Evolutionary conservation across 2,329 filamentous ascomycete genomes (phyloP).

Genomic region (Phyllosticta paracitricarpa): DNA sequence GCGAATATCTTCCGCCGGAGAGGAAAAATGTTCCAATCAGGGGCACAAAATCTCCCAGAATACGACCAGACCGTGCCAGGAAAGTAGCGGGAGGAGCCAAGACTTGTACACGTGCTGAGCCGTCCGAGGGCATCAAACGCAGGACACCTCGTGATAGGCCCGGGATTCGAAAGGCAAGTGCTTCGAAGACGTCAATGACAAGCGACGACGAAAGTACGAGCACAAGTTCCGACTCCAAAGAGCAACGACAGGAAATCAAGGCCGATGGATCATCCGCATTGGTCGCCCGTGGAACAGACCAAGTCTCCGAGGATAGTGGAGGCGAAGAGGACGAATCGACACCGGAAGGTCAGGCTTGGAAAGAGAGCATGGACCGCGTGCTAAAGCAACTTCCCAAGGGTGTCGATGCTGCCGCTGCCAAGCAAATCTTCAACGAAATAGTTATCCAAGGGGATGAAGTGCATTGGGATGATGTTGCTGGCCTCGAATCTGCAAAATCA

Average conservation of each 20-base stretch:
- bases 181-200: background rate
- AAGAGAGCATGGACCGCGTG: conserved; percentile 32
- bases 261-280: background rate
- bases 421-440: conserved; percentile 92
- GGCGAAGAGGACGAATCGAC: conserved; percentile 10
- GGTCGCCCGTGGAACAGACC: background rate
- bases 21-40: background rate
- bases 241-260: background rate
- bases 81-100: background rate
- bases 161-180: background rate
- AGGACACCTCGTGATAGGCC: background rate
- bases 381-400: conserved; percentile 72
- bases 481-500: conserved; percentile 79
- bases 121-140: background rate
- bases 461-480: conserved; percentile 87
- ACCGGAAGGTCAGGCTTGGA: conserved; percentile 27
- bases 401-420: conserved; percentile 71
- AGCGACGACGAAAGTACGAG: conserved; percentile 7
- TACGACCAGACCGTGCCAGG: conserved; percentile 13
- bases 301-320: background rate
- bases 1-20: conserved; percentile 34
- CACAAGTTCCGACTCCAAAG: background rate
- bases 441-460: conserved; percentile 91
- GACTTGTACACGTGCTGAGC: background rate
- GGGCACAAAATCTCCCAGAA: conserved; percentile 12